Conservation (phyloP, 805 yeast species). For the Cyberlindnera xylosilytica region DNA sequence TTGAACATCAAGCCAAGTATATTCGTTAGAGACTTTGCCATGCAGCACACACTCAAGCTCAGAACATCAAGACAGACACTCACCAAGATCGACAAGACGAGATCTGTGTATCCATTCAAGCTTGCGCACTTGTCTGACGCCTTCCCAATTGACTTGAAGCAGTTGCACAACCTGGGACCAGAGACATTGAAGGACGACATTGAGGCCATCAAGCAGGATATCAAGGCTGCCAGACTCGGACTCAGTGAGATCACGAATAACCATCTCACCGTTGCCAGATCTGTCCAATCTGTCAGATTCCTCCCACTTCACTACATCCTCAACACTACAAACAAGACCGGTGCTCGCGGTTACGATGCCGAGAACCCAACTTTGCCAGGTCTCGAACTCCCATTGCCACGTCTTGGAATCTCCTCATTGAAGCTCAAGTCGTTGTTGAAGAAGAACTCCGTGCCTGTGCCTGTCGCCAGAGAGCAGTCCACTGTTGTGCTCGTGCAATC, state of each 20-base stretch:
- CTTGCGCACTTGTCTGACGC: conserved; percentile 62
- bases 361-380: conserved; percentile 67
- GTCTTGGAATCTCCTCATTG: conserved; percentile 66
- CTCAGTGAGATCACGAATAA: conserved; percentile 76
- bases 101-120: conserved; percentile 91
- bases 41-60: conserved; percentile 71
- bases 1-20: conserved; percentile 65
- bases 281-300: conserved; percentile 69
- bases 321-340: conserved; percentile 62
- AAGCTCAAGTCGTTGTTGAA: conserved; percentile 62
- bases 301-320: conserved; percentile 67
- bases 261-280: conserved; percentile 70
- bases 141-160: conserved; percentile 53
- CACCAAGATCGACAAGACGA: conserved; percentile 62
- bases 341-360: conserved; percentile 64
- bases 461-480: conserved; percentile 74
- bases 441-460: conserved; percentile 44
- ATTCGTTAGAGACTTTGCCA: conserved; percentile 83
- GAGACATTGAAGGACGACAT: conserved; percentile 33
- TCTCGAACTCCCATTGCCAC: conserved; percentile 71
- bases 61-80: conserved; percentile 70
- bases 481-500: conserved; percentile 63
- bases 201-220: conserved; percentile 46
- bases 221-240: conserved; percentile 68
- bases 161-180: conserved; percentile 29